These are phyloP conservation scores for Zymoseptoria crescenta DNA, from an alignment of 2,329 filamentous ascomycete genomes.

Conservation along the genomic window DNA sequence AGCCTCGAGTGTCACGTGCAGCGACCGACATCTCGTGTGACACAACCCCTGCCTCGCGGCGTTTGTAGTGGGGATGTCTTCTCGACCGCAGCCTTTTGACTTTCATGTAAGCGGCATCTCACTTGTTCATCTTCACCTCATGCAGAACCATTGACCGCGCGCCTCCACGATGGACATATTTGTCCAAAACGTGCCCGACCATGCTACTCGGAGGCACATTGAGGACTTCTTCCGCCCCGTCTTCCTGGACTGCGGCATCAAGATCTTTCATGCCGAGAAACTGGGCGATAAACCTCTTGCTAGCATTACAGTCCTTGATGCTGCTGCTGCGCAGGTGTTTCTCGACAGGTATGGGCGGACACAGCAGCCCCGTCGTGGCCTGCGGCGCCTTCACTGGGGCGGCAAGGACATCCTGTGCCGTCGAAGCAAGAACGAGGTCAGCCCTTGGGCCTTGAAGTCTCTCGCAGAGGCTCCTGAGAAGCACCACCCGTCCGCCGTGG, in stretches of 20 bases:
- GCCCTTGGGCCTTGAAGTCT: slow-evolving; percentile 20
- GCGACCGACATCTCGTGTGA: not conserved
- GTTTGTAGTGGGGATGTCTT: not conserved
- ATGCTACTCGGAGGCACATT: slow-evolving; percentile 37
- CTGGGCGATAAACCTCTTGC: slow-evolving; percentile 34
- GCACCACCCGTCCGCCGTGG: not conserved
- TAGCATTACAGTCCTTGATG: slow-evolving; percentile 40
- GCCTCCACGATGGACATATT: slow-evolving; percentile 40
- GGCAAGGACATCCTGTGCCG: slow-evolving; percentile 2
- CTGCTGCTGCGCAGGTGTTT: slow-evolving; percentile 36
- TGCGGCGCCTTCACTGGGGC: slow-evolving; percentile 6
- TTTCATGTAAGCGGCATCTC: not conserved
- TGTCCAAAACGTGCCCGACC: slow-evolving; percentile 35
- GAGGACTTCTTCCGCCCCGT: slow-evolving; percentile 33
- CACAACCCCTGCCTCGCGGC: not conserved
- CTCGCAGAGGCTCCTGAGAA: slow-evolving; percentile 18
- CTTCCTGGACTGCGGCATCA: slow-evolving; percentile 34
- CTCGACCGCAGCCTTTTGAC: not conserved
- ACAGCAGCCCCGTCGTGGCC: slow-evolving; percentile 6
- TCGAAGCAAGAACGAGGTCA: slow-evolving; percentile 6
- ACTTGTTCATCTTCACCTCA: not conserved
- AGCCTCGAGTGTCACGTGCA: not conserved
- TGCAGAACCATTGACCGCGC: not conserved
- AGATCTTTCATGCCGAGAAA: slow-evolving; percentile 40
- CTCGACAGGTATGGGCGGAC: slow-evolving; percentile 29